Base-by-base conservation (phyloP, 805 yeast species). In the Kazachstania africana region DNA sequence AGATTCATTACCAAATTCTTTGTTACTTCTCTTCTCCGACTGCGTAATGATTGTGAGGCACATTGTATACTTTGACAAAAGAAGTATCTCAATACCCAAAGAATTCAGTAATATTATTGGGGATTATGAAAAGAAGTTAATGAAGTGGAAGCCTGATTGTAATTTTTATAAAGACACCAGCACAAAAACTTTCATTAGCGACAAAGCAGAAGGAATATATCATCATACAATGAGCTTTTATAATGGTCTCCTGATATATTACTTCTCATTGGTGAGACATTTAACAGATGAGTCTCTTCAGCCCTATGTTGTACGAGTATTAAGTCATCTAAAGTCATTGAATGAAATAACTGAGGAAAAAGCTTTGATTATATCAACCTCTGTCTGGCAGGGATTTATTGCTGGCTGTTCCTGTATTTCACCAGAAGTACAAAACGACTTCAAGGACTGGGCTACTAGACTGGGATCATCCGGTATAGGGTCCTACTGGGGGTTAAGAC, bases 311-410 rank as follows among this genome's bases (percentile, higher is more conserved):
- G 66, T 61, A 26, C 61, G 65, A 23, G 79, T 81, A 2, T 60
- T 83, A 31, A 58, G 63, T 16, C 84, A 78, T 47, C 57, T 83
- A 41, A 73, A 77, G 44, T 62, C 66, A 34, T 68, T 84, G 34
- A 80, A 75, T 35, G 48, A 53, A 25, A 58, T 81, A 29, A 72
- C 77, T 21, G 66, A 68, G 5, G 39, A 41, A 3, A 53, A 59
- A 12, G 57, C 65, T 14, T 74, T 70, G 16, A 73, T 77, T 1
- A 68, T 78, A 14, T 71, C 78, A 22, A 94, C 95, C 4, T 59
- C 82, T 21, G 74, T 82, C 44, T 84, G 94, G 91, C 88, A 80
- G 47, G 93, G 91, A 0, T 84, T 84, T 43, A 77, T 84, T 27
- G 85, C 88, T 1, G 94, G 93, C 0, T 78, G 91, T 45, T 84